Evolutionary conservation across 768 basidiomycete species (phyloP).

Genomic region (Lactarius akahatsu): DNA sequence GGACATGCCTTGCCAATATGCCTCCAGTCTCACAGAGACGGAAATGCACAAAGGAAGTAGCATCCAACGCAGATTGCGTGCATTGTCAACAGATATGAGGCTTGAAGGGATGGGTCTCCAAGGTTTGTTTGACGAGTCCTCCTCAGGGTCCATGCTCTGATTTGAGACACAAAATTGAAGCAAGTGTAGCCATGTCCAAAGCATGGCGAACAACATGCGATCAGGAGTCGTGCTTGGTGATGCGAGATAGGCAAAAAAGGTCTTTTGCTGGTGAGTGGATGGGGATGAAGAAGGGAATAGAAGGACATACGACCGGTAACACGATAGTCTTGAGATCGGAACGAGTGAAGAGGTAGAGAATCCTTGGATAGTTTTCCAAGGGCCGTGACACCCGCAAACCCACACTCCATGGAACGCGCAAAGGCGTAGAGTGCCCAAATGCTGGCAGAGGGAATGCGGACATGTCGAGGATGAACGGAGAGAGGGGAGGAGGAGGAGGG

Average conservation of each 20-base stretch:
- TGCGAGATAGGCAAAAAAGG: constrained; percentile 21
- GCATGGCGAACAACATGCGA: constrained; percentile 9
- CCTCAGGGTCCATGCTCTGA: constrained; percentile 31
- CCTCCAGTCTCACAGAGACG: constrained; percentile 18
- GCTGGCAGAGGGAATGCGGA: not conserved
- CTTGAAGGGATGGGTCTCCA: constrained; percentile 33
- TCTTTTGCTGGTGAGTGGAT: not conserved
- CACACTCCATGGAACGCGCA: not conserved
- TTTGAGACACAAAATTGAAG: constrained; percentile 36
- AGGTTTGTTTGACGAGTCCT: constrained; percentile 33
- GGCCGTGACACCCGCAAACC: constrained; percentile 2
- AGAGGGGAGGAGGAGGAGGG: not conserved
- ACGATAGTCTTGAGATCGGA: constrained; percentile 26
- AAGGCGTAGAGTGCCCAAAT: not conserved
- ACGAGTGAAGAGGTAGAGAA: constrained; percentile 23
- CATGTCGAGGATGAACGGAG: constrained; percentile 5
- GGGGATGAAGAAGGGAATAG: not conserved
- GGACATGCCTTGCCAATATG: constrained; percentile 21
- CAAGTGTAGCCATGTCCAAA: constrained; percentile 36
- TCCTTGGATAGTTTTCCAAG: constrained; percentile 4
- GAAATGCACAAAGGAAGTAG: constrained; percentile 29
- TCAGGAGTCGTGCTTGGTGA: not conserved
- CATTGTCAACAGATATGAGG: constrained; percentile 27
- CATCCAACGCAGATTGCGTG: constrained; percentile 30
- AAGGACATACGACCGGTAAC: constrained; percentile 12